Evolutionary conservation across 2,329 filamentous ascomycete genomes (phyloP), one percentile per base, ranked within the genome.

Genomic region (Venturia pyrina): DNA sequence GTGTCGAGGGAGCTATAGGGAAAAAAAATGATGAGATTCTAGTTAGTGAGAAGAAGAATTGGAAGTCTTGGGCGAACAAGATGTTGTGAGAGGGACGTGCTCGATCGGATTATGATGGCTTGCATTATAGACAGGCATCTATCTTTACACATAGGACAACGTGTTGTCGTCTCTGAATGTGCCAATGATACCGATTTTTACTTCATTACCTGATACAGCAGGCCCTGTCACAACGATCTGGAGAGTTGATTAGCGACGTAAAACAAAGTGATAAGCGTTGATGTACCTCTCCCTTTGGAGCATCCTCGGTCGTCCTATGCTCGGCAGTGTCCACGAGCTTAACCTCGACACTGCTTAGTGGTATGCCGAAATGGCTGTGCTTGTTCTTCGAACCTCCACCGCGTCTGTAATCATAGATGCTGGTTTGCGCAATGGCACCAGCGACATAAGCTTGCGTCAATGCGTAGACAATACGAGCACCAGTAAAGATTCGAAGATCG

Each of bases 391-490:
- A 73, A 56, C 76, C 73, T 50, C 76, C 46, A 76, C 78, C 68
- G 83, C 81, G 69, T 62, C 93, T 82, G 75, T 98, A 98, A 74
- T 98, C 93, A 73, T 90, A 96, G 48, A 93, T 83, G 68, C 90
- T 87, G 8, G 90, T 96, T 78, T 98, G 93, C 0, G 89, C 81
- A n/a, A 96, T 85, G 0, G 93, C 89, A 46, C 95, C 95, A 1
- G 93, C 93, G n/a, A 98, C 90, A 68, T 86, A 85, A 32, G 91
- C 81, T 0, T 89, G 87, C 21, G 91, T 89, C 65, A 99, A 81
- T 3, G 92, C 93, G 75, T 98, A 96, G 63, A 96, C 82, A 66
- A 97, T 82, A 63, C 91, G 86, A 1, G 91, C 88, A 37, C 89
- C 85, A 1, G 89, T 90, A 75, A 92, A 90, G 64, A 96, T 83